Conservation (phyloP, 2,329 filamentous ascomycete species). For the Colletotrichum sp. region DNA sequence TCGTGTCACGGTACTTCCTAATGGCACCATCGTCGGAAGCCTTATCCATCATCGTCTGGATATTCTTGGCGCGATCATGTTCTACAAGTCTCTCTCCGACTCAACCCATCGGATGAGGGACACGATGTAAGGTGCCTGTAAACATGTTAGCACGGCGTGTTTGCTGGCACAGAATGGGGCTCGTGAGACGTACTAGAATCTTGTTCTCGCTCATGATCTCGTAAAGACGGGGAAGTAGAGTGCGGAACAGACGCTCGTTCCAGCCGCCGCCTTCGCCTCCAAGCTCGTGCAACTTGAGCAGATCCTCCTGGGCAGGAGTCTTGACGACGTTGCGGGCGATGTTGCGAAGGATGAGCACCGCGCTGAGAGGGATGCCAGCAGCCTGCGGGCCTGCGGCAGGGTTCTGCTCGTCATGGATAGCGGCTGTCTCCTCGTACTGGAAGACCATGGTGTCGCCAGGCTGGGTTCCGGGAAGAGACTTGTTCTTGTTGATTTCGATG, state of each 20-base stretch:
- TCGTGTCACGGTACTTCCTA: not conserved
- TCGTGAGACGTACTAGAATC: slow-evolving; percentile 54
- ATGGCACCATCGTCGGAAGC: not conserved
- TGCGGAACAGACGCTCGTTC: slow-evolving; percentile 72
- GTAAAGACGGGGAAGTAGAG: slow-evolving; percentile 67
- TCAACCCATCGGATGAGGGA: slow-evolving; percentile 10
- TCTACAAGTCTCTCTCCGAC: slow-evolving; percentile 7
- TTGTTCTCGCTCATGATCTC: slow-evolving; percentile 75
- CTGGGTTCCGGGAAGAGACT: slow-evolving; percentile 28
- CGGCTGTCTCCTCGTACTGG: slow-evolving; percentile 60
- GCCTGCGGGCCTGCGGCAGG: slow-evolving; percentile 66
- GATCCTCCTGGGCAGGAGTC: slow-evolving; percentile 62
- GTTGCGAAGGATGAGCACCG: slow-evolving; percentile 79
- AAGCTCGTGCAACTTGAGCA: slow-evolving; percentile 52
- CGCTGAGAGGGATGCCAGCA: slow-evolving; percentile 79
- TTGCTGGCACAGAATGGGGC: not conserved
- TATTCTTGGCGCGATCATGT: not conserved
- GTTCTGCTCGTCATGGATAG: slow-evolving; percentile 62
- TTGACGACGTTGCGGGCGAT: slow-evolving; percentile 72
- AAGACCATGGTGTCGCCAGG: slow-evolving; percentile 62
- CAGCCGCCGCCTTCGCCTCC: slow-evolving; percentile 60
- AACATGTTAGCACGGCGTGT: not conserved
- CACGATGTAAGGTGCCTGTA: slow-evolving; percentile 7
- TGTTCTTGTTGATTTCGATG: slow-evolving; percentile 13
- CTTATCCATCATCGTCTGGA: not conserved